phyloP scores from a whole-genome alignment of 176 grass and related monocot species.

The Oryza rufipogon region DNA sequence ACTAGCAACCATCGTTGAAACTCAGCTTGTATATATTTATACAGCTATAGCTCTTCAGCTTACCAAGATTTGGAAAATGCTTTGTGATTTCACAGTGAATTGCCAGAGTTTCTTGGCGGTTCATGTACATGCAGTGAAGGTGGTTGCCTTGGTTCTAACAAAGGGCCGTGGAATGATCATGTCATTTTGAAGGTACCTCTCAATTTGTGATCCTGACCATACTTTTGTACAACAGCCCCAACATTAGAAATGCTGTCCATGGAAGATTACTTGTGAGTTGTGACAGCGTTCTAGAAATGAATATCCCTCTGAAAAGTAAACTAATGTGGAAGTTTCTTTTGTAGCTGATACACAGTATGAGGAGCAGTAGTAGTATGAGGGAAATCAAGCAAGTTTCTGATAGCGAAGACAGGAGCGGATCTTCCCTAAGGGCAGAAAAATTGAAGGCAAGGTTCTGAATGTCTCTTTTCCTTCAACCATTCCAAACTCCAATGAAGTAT shows the following conservation, averaged over 20 bases:
- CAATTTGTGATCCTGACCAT: not conserved
- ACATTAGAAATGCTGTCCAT: not conserved
- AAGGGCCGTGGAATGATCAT: slow-evolving; percentile 89
- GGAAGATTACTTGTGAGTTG: not conserved
- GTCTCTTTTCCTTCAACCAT: slow-evolving; percentile 14
- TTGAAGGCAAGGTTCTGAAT: slow-evolving; percentile 60
- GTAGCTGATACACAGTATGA: slow-evolving; percentile 56
- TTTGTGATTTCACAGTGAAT: slow-evolving; percentile 57
- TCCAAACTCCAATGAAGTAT: not conserved
- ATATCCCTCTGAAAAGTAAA: not conserved
- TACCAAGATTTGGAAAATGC: not conserved
- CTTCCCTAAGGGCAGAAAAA: slow-evolving; percentile 52
- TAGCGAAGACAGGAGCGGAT: slow-evolving; percentile 43
- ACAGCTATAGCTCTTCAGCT: not conserved
- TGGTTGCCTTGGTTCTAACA: slow-evolving; percentile 82
- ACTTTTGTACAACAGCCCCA: not conserved
- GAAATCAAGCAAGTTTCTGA: slow-evolving; percentile 58
- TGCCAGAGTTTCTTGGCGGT: slow-evolving; percentile 85
- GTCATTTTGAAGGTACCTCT: slow-evolving; percentile 58
- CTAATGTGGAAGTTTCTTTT: slow-evolving; percentile 29
- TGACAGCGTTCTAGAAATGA: not conserved
- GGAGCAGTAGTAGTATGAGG: slow-evolving; percentile 41
- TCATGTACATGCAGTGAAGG: slow-evolving; percentile 67
- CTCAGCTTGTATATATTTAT: not conserved
- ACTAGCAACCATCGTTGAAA: not conserved